phyloP scores from a whole-genome alignment of 805 yeast genomes.

The Candida silvatica region DNA sequence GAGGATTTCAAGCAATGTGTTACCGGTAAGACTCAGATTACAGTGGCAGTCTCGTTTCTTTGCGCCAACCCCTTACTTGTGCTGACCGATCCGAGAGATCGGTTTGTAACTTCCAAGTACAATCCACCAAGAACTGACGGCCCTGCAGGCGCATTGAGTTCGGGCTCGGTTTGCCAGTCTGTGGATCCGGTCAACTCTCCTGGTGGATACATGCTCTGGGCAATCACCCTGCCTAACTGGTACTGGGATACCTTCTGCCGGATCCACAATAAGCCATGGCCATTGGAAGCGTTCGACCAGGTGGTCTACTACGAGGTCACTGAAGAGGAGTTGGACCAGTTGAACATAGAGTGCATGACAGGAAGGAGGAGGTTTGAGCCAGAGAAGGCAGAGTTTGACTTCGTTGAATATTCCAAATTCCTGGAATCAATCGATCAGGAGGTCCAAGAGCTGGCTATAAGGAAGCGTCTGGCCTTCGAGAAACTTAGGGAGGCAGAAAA shows the following conservation, averaged over 20 bases:
- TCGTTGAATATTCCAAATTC: constrained; percentile 22
- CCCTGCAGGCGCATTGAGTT: constrained; percentile 23
- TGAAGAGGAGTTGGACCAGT: constrained; percentile 19
- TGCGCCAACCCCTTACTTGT: constrained; percentile 24
- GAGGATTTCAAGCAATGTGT: constrained; percentile 19
- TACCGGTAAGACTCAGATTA: constrained; percentile 18
- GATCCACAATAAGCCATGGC: constrained; percentile 23
- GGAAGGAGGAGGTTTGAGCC: constrained; percentile 21
- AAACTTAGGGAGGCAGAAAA: constrained; percentile 15
- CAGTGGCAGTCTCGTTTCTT: constrained; percentile 22
- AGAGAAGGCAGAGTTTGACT: constrained; percentile 24
- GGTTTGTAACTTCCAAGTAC: constrained; percentile 21
- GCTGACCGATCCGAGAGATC: constrained; percentile 23
- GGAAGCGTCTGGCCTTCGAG: constrained; percentile 17
- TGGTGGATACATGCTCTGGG: constrained; percentile 27
- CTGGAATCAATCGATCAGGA: constrained; percentile 22
- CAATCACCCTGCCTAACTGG: constrained; percentile 21
- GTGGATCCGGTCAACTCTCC: constrained; percentile 24
- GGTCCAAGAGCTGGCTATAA: constrained; percentile 10
- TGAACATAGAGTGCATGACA: constrained; percentile 24
- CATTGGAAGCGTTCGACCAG: constrained; percentile 25
- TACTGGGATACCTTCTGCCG: constrained; percentile 28
- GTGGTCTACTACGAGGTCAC: constrained; percentile 26
- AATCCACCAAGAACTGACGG: constrained; percentile 26
- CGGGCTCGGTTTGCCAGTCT: constrained; percentile 21